These are phyloP conservation scores for Saccharum spontaneum DNA, from an alignment of 176 grass and related monocot species.

Conservation along the genomic window DNA sequence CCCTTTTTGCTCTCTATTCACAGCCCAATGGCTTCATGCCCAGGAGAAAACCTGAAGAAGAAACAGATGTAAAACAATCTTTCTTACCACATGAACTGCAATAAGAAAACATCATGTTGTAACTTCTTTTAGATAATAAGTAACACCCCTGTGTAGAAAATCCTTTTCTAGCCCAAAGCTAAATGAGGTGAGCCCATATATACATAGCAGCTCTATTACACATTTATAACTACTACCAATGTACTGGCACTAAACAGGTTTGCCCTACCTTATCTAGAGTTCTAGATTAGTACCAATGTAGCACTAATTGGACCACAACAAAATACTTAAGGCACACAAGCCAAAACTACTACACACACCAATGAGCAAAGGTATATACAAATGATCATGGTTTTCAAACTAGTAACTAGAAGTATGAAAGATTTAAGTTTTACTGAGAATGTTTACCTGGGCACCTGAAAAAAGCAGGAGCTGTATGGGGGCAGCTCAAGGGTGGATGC, in stretches of 20 bases:
- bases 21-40: slow-evolving; percentile 76
- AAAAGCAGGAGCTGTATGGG: slow-evolving; percentile 77
- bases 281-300: background rate
- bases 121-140: background rate
- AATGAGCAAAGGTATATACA: background rate
- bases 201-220: background rate
- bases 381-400: background rate
- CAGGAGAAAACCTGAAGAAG: slow-evolving; percentile 62
- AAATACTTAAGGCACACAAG: background rate
- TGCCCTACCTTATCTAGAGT: background rate
- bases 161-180: background rate
- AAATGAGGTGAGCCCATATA: background rate
- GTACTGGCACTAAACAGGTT: background rate
- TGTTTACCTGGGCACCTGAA: slow-evolving; percentile 78
- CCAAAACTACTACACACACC: background rate
- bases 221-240: background rate
- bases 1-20: slow-evolving; percentile 53
- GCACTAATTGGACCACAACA: background rate
- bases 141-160: background rate
- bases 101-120: background rate
- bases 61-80: background rate
- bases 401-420: background rate
- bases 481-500: slow-evolving; percentile 55
- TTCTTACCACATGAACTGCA: background rate
- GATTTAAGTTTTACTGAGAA: background rate